A percentile compares a stretch with the other conserved stretches of the same genome.
These are phyloP conservation scores for Cubamyces lactineus DNA, from an alignment of 768 basidiomycete genomes.

Conservation along the genomic window DNA sequence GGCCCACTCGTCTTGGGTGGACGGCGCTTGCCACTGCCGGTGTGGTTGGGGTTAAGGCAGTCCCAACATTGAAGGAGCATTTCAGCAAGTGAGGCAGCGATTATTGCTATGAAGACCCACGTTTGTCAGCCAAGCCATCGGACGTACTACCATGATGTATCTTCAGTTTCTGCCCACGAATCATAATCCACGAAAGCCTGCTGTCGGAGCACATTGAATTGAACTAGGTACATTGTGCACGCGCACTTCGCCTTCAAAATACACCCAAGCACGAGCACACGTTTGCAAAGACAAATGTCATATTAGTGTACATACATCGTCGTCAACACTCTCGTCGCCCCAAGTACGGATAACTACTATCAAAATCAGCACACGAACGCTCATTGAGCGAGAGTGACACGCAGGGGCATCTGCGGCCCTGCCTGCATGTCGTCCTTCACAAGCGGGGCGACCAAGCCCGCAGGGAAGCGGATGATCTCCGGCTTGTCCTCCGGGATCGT, in stretches of 20 bases:
- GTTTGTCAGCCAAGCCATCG: background rate
- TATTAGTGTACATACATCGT: too few species aligned
- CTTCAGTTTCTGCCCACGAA: too few species aligned
- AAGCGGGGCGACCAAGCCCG: constrained; percentile 40
- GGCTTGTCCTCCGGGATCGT: constrained; percentile 36
- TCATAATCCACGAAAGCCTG: too few species aligned
- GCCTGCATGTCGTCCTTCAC: constrained; percentile 32
- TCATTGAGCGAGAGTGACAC: constrained; percentile 29
- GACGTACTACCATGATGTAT: too few species aligned
- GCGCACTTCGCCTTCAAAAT: too few species aligned
- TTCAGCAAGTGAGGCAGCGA: background rate
- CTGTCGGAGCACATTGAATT: too few species aligned
- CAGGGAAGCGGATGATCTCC: constrained; percentile 36
- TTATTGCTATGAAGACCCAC: background rate
- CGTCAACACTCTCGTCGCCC: too few species aligned
- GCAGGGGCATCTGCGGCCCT: constrained; percentile 41
- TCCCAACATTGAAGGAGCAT: constrained; percentile 2
- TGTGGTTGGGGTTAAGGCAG: constrained; percentile 28
- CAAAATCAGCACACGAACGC: too few species aligned
- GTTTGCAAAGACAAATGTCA: too few species aligned
- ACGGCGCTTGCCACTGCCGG: constrained; percentile 26
- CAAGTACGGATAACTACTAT: too few species aligned
- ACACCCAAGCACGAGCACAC: too few species aligned
- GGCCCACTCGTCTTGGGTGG: constrained; percentile 32
- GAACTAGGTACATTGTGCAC: too few species aligned